Evolutionary conservation across 371 early-diverging fungal genomes (phyloP), one percentile per base, ranked within the genome.

Genomic region (Mucor piriformis): DNA sequence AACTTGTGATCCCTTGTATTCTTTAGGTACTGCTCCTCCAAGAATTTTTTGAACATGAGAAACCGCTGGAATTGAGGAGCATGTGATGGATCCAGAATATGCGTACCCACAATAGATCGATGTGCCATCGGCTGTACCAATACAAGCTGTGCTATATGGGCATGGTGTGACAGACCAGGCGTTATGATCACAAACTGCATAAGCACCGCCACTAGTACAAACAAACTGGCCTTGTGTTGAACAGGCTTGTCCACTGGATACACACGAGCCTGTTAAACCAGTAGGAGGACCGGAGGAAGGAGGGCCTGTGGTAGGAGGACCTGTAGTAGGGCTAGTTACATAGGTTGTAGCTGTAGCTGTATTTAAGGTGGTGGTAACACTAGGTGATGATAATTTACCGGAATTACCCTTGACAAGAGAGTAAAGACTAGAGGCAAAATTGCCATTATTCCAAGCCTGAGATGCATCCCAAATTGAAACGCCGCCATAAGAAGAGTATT

Each of bases 391-490:
- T 46, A 6, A 27, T 40, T 15, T 50, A 18, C 46, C 51, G n/a
- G 33, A 18, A 10, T 51, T 43, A n/a, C 43, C 42, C 51, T 50
- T 51, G 40, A 51, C 32, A 20, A 34, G 33, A 40, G 43, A 48
- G 37, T 40, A 51, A 13, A 51, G 46, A 32, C 20, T 32, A 25
- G 57, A 52, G 8, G 75, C 71, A 67, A 71, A 74, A 13, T 67
- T 59, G 47, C 68, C 66, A 35, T 77, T 77, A 23, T 58, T 54
- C 53, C 70, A 79, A 16, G 76, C 68, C 51, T 79, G 76, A 20
- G 79, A 76, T 10, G 79, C 79, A 66, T 79, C 88, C 89, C 89
- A 89, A 24, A 87, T 74, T 74, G 83, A 83, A 12, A 88, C 81
- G 20, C 90, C 90, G 47, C 88, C 90, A 55, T 82, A 86, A 16